Evolutionary conservation across 768 basidiomycete genomes (phyloP).

Genomic region (Xerocomellus amylosporus): DNA sequence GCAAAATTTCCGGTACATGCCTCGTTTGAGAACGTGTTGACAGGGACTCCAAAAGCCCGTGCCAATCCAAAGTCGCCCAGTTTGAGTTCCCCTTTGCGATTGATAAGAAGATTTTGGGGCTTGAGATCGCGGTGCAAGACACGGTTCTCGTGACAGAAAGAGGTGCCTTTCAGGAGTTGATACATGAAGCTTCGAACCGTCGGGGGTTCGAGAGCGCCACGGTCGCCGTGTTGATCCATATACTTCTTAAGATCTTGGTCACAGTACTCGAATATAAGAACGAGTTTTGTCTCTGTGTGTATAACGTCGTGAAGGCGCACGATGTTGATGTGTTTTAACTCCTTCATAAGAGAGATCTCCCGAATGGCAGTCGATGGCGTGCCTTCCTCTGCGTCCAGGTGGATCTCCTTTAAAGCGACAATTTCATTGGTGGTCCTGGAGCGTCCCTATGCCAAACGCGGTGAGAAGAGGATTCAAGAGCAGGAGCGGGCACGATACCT

Average conservation of each 20-base stretch:
- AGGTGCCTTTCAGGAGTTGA: constrained; percentile 94
- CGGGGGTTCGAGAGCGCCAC: constrained; percentile 86
- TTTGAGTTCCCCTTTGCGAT: constrained; percentile 94
- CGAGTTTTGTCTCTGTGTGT: constrained; percentile 96
- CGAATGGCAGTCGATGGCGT: constrained; percentile 98
- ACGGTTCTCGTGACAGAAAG: constrained; percentile 98
- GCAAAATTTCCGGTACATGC: constrained; percentile 31
- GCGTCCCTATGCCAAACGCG: constrained; percentile 60
- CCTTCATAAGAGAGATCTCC: constrained; percentile 99
- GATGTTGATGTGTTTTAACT: constrained; percentile 98
- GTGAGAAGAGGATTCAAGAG: not conserved
- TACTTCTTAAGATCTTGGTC: constrained; percentile 99
- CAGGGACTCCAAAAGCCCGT: constrained; percentile 96
- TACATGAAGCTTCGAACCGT: constrained; percentile 97
- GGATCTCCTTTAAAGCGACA: constrained; percentile 97
- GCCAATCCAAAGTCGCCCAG: constrained; percentile 98
- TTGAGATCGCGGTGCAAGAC: constrained; percentile 97
- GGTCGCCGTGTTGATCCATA: constrained; percentile 97
- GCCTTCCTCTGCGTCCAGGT: constrained; percentile 98
- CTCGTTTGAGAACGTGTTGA: constrained; percentile 99
- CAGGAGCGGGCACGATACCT: constrained; percentile 47
- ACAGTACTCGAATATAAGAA: constrained; percentile 97
- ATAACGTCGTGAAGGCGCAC: constrained; percentile 98
- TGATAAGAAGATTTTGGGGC: constrained; percentile 97
- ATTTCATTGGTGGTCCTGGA: constrained; percentile 98